These are phyloP conservation scores for Xerocomus brunneocitrinus DNA, from an alignment of 768 basidiomycete genomes.

Conservation along the genomic window DNA sequence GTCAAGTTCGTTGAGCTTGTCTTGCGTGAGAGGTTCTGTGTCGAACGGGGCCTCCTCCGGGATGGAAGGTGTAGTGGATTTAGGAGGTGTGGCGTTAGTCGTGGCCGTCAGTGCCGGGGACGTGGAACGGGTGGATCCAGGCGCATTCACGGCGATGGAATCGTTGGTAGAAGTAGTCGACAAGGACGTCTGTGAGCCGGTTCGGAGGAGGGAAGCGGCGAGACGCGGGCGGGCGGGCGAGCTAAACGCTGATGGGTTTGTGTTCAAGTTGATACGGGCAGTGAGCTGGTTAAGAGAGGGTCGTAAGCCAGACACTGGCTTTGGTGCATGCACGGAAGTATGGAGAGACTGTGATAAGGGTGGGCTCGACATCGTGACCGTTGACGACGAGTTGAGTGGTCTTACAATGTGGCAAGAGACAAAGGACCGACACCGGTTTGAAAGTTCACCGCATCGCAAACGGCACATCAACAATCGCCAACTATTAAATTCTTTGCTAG, in stretches of 20 bases:
- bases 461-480: too few species aligned
- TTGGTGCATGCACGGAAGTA: slow-evolving; percentile 32
- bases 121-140: slow-evolving; percentile 55
- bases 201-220: slow-evolving; percentile 68
- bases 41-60: slow-evolving; percentile 34
- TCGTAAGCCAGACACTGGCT: slow-evolving; percentile 36
- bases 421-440: slow-evolving; percentile 8
- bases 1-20: slow-evolving; percentile 62
- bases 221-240: slow-evolving; percentile 58
- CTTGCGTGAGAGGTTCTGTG: slow-evolving; percentile 53
- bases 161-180: slow-evolving; percentile 49
- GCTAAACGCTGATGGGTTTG: slow-evolving; percentile 19
- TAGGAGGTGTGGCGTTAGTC: slow-evolving; percentile 37
- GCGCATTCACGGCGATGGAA: slow-evolving; percentile 62
- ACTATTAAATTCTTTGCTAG: too few species aligned
- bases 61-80: slow-evolving; percentile 38
- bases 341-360: slow-evolving; percentile 28
- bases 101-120: slow-evolving; percentile 55
- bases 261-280: slow-evolving; percentile 60
- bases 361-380: slow-evolving; percentile 29
- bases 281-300: slow-evolving; percentile 82
- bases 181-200: slow-evolving; percentile 49
- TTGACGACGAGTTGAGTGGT: slow-evolving; percentile 10
- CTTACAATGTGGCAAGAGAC: slow-evolving; percentile 6
- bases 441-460: too few species aligned